Base-by-base conservation (phyloP, 23 red algal genomes). In the Gracilaria domingensis region DNA sequence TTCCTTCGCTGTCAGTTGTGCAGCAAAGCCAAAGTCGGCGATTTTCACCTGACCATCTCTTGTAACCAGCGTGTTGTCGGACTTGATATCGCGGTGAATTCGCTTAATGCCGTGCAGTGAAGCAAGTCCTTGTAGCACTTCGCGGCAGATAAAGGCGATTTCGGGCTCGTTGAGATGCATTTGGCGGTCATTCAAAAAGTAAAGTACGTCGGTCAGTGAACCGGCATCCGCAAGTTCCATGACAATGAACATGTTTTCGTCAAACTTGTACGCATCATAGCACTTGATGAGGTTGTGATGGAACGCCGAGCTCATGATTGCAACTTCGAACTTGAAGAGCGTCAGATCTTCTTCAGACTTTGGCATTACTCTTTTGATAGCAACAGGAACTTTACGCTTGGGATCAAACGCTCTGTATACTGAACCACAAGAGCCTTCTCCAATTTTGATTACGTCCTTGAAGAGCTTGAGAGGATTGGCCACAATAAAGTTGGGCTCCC, bases 21-120 rank as follows among this genome's bases (percentile, higher is more conserved):
- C 96, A 24, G 88, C 90, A 78, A 95, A 98, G 12, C 96, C 96
- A 93, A 98, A 98, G 77, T 98, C 96, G 54, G 96, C 96, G 36
- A 98, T 85, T 75, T 98, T 98, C 62, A 98, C 89, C 25, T 83
- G 34, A 26, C 88, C 92, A 51, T 50, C 53, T 40, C 83, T 17
- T 12, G 86, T 87, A 9, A 94, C 77, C 66, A 98, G 84, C 40
- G 89, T 87, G 55, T 98, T 98, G 70, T 98, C 96, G 23, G 86
- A 92, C 61, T 98, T 98, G 74, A 98, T 92, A 62, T 98, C 96
- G 20, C 96, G 74, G 76, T 98, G 96, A 29, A 98, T 91, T 18
- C 96, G 91, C 67, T 93, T 93, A 17, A 94, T 87, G 9, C 80
- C 91, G 53, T 98, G 96, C 1, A 98, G 29, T 0, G 85, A 90